These are phyloP conservation scores for Platanthera zijinensis DNA, from an alignment of 106 monocot species.

Conservation along the genomic window DNA sequence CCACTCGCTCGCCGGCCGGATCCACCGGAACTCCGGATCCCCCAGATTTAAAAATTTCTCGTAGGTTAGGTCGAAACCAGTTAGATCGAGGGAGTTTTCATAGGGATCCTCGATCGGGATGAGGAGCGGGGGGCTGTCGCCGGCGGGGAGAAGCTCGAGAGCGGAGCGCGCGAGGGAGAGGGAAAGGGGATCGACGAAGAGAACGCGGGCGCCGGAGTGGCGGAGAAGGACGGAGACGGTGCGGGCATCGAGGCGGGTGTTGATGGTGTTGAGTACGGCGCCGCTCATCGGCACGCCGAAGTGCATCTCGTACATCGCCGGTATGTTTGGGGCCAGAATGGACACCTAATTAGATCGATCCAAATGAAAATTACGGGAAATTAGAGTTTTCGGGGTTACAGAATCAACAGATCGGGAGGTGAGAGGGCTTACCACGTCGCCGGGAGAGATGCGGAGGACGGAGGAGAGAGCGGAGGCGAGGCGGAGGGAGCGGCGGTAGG, in stretches of 20 bases:
- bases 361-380: not conserved
- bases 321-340: slow-evolving; percentile 26
- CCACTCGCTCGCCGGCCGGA: slow-evolving; percentile 57
- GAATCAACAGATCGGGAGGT: no score
- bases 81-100: not conserved
- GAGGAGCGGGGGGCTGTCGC: slow-evolving; percentile 9
- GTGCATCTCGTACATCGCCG: slow-evolving; percentile 76
- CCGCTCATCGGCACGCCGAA: slow-evolving; percentile 67
- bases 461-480: slow-evolving; percentile 36
- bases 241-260: slow-evolving; percentile 30
- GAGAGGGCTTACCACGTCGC: not conserved
- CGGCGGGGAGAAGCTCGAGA: slow-evolving; percentile 11
- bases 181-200: slow-evolving; percentile 28
- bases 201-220: slow-evolving; percentile 23
- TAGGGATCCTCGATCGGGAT: slow-evolving; percentile 32
- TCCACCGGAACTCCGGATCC: slow-evolving; percentile 54
- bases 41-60: slow-evolving; percentile 41
- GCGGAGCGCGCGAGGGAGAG: slow-evolving; percentile 15
- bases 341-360: slow-evolving; percentile 16
- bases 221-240: slow-evolving; percentile 32
- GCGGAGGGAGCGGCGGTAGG: slow-evolving; percentile 51
- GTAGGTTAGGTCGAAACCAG: slow-evolving; percentile 18
- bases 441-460: slow-evolving; percentile 4
- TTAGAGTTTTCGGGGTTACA: no score
- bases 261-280: slow-evolving; percentile 38